phyloP scores from a whole-genome alignment of 2,329 filamentous ascomycete species.

The Phoma sp. region DNA sequence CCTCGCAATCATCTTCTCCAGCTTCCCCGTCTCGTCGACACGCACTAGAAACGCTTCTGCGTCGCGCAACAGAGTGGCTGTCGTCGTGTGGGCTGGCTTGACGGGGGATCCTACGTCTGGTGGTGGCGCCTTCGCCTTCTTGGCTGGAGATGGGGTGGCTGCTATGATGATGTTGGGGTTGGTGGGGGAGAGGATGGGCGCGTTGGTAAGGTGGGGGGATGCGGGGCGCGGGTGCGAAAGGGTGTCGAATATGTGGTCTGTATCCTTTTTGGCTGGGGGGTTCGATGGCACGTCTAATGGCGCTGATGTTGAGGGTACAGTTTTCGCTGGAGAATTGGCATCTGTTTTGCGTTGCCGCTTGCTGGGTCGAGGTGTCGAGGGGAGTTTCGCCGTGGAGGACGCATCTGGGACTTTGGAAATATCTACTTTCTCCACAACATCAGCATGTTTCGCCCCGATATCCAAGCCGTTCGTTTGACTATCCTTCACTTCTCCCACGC shows the following conservation, averaged over 20 bases:
- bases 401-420: not conserved
- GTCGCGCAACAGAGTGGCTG: slow-evolving; percentile 73
- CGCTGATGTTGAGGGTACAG: slow-evolving; percentile 51
- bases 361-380: slow-evolving; percentile 43
- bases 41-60: slow-evolving; percentile 76
- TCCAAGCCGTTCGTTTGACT: too few relatives aligned
- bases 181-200: slow-evolving; percentile 72
- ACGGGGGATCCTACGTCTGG: slow-evolving; percentile 11
- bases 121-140: not conserved
- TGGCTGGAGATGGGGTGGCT: slow-evolving; percentile 41
- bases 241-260: slow-evolving; percentile 34
- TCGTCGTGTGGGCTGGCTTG: slow-evolving; percentile 62
- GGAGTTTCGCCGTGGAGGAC: slow-evolving; percentile 16
- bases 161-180: slow-evolving; percentile 66
- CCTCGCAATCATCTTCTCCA: slow-evolving; percentile 67
- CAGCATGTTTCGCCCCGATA: not conserved
- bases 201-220: slow-evolving; percentile 70
- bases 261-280: not conserved
- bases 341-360: slow-evolving; percentile 26
- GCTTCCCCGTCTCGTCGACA: slow-evolving; percentile 73
- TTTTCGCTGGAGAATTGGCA: slow-evolving; percentile 24
- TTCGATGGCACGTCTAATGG: slow-evolving; percentile 51
- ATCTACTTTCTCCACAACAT: not conserved
- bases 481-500: slow-evolving; percentile 1
- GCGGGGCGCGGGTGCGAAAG: slow-evolving; percentile 59